Evolutionary conservation across 768 basidiomycete species (phyloP).

Genomic region (Sarcomyxa edulis): DNA sequence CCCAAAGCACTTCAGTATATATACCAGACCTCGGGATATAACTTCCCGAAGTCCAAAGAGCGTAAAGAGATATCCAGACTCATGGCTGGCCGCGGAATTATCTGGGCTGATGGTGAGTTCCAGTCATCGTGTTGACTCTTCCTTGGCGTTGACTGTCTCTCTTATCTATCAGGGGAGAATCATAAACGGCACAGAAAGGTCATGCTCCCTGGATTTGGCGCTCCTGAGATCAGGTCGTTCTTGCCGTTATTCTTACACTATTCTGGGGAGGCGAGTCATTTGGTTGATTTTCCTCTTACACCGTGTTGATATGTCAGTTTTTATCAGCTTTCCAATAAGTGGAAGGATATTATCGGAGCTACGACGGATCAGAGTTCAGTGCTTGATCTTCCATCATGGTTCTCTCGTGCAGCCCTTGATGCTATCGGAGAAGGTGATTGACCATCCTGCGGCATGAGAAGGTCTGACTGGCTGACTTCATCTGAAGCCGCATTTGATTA

Average conservation of each 20-base stretch:
- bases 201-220: conserved; percentile 52
- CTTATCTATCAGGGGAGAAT: conserved; percentile 25
- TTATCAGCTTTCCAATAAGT: conserved; percentile 39
- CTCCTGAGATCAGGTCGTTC: conserved; percentile 44
- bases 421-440: conserved; percentile 42
- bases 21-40: conserved; percentile 49
- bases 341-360: conserved; percentile 46
- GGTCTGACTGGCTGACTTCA: conserved; percentile 1
- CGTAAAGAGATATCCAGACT: conserved; percentile 44
- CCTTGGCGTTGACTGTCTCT: background rate
- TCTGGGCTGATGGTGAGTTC: conserved; percentile 48
- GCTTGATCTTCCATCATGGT: conserved; percentile 46
- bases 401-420: conserved; percentile 45
- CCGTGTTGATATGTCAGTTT: conserved; percentile 12
- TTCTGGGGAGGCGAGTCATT: conserved; percentile 32
- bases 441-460: background rate
- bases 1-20: conserved; percentile 57
- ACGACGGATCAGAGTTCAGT: conserved; percentile 32
- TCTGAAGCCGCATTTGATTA: conserved; percentile 48
- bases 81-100: conserved; percentile 45
- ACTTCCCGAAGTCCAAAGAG: conserved; percentile 46
- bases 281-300: conserved; percentile 15
- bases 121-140: background rate
- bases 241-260: conserved; percentile 42
- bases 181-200: conserved; percentile 52